A percentile compares a stretch with the other conserved stretches of the same genome.
Conservation (phyloP, 345 rosid species). For the Eucalyptus cladocalyx region DNA sequence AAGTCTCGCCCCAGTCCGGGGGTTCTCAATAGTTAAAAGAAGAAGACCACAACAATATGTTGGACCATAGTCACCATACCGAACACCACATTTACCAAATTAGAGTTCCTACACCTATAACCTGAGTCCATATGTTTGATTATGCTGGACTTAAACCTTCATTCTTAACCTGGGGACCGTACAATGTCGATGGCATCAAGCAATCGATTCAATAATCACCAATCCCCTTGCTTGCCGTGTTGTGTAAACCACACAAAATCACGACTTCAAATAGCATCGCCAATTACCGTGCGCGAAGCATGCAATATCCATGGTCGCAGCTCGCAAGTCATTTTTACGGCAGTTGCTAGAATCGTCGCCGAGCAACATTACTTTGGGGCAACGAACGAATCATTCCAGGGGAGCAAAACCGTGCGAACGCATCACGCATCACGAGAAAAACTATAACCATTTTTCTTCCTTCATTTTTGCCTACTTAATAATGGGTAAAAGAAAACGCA, state of each 20-base stretch:
- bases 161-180: not conserved
- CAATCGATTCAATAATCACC: not conserved
- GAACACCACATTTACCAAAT: not conserved
- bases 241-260: not conserved
- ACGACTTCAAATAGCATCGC: not conserved
- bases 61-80: not conserved
- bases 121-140: not conserved
- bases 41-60: not conserved
- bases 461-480: not conserved
- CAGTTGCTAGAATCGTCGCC: not conserved
- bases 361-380: not conserved
- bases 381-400: not conserved
- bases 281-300: not conserved
- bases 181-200: accelerated
- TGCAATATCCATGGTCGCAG: not conserved
- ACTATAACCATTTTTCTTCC: not conserved
- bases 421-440: not conserved
- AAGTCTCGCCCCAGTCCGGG: not conserved
- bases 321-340: not conserved
- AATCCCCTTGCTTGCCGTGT: not conserved
- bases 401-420: accelerated
- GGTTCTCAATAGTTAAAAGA: not conserved
- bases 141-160: not conserved
- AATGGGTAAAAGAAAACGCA: not conserved
- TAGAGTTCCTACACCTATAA: not conserved